Evolutionary conservation across 75 land plant species (phyloP).

Genomic region (Selaginella tamariscina): DNA sequence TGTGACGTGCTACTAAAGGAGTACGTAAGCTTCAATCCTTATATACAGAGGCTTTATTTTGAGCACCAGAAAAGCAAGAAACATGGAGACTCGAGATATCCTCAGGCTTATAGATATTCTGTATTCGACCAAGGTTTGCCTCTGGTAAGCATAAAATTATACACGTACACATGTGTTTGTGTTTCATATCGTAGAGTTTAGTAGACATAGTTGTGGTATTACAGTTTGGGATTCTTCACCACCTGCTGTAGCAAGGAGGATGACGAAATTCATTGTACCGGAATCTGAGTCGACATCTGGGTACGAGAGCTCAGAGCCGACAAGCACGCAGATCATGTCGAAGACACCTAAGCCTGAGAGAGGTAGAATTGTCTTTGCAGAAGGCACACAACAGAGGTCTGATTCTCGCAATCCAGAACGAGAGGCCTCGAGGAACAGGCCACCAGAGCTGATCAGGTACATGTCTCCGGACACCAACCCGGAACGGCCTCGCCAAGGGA

Average conservation of each 20-base stretch:
- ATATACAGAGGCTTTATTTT: neutral
- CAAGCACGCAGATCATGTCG: neutral
- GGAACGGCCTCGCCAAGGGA: neutral
- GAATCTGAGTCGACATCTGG: neutral
- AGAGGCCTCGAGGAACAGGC: neutral
- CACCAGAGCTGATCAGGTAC: neutral
- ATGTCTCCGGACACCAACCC: neutral
- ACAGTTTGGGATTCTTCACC: neutral
- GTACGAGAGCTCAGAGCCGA: neutral
- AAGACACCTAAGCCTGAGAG: neutral
- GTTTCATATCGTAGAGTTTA: no score
- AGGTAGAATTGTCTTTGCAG: neutral
- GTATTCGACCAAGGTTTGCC: neutral
- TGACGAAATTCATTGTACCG: neutral
- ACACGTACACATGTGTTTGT: no score
- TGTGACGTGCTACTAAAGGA: neutral
- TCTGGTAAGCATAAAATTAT: neutral
- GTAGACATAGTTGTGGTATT: no score
- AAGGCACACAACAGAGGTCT: neutral
- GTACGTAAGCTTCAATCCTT: slow-evolving; percentile 1
- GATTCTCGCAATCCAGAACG: neutral
- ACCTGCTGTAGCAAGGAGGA: neutral
- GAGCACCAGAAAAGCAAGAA: neutral
- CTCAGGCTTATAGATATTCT: neutral
- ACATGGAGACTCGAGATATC: neutral